Conservation (phyloP, 805 yeast species). For the Kluyveromyces starmeri region DNA sequence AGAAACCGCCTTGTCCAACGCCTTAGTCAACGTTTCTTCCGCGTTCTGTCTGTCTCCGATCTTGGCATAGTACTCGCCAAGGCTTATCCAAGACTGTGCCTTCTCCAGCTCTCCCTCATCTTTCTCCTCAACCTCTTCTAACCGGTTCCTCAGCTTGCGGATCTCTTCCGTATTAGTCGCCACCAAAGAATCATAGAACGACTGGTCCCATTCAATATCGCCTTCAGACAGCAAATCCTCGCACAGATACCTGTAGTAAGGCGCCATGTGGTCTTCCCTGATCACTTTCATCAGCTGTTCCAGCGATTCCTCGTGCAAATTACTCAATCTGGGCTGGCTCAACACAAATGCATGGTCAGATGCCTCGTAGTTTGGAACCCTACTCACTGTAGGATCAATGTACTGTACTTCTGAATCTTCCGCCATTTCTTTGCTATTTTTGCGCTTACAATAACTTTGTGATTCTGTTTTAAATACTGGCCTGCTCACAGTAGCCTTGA, state of each 20-base stretch:
- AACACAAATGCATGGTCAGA: conserved; percentile 74
- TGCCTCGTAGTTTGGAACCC: conserved; percentile 72
- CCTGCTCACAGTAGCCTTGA: too few species aligned
- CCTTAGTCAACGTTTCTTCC: conserved; percentile 53
- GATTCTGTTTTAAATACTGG: too few species aligned
- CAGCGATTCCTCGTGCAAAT: conserved; percentile 36
- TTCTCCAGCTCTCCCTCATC: conserved; percentile 82
- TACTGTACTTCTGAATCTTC: conserved; percentile 15
- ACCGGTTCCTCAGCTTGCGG: conserved; percentile 34
- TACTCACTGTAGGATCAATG: conserved; percentile 26
- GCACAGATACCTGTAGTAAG: conserved; percentile 67
- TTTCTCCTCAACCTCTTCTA: conserved; percentile 42
- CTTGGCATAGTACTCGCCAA: conserved; percentile 81
- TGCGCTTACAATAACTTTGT: too few species aligned
- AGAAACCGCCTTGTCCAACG: conserved; percentile 71
- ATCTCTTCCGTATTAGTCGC: conserved; percentile 49
- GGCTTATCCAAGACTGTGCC: conserved; percentile 62
- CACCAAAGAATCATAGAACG: conserved; percentile 41
- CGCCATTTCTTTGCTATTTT: conserved; percentile 6
- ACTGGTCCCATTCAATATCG: conserved; percentile 49
- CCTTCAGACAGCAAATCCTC: conserved; percentile 32
- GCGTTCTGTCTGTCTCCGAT: conserved; percentile 79
- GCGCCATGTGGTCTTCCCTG: conserved; percentile 59
- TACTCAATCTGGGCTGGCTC: conserved; percentile 31
- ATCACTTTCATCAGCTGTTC: conserved; percentile 45